Conservation (phyloP, 106 monocot genomes). For the Hemerocallis citrina region DNA sequence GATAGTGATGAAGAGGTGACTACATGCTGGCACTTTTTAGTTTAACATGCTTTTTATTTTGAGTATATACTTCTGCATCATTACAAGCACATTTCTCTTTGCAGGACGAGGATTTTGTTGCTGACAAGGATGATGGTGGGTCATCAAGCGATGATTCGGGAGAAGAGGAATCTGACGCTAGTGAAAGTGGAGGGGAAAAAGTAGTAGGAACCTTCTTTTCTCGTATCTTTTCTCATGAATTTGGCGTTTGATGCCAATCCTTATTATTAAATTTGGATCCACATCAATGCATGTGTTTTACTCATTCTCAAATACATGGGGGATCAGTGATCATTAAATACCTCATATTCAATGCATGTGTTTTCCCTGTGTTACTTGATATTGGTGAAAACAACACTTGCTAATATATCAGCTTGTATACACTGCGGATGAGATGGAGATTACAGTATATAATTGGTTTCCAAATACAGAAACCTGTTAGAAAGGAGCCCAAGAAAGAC, state of each 20-base stretch:
- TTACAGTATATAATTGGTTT: too few species aligned
- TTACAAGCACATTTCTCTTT: not conserved
- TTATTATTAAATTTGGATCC: too few species aligned
- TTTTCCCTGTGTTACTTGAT: not conserved
- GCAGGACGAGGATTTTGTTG: constrained; percentile 99
- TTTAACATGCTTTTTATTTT: constrained; percentile 2
- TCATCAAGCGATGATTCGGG: constrained; percentile 94
- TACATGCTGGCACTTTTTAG: not conserved
- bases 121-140: constrained; percentile 92
- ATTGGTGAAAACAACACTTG: not conserved
- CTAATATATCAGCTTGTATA: too few species aligned
- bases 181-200: constrained; percentile 77
- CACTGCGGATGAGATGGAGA: too few species aligned
- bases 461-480: constrained; percentile 52
- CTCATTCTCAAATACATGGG: too few species aligned
- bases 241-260: not conserved
- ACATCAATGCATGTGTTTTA: too few species aligned
- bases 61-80: not conserved
- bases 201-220: constrained; percentile 23
- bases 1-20: constrained; percentile 97
- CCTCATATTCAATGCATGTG: not conserved
- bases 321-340: too few species aligned
- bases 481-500: constrained; percentile 64
- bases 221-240: not conserved
- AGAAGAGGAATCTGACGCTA: constrained; percentile 78